These are phyloP conservation scores for Tetrahymena borealis DNA, from an alignment of 73 alveolate species.

Conservation along the genomic window DNA sequence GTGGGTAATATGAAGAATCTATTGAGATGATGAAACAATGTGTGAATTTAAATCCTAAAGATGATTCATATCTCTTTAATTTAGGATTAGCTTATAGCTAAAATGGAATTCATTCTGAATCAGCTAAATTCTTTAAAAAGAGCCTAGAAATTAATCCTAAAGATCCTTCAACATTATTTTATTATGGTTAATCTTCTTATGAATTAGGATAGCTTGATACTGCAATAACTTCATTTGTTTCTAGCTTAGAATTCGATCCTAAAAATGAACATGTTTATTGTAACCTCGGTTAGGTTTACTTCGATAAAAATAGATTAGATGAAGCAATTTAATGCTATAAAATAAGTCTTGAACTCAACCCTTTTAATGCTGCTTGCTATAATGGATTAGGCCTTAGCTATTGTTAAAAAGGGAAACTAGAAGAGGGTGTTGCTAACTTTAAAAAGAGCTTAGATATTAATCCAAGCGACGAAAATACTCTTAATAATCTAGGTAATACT, in stretches of 20 bases:
- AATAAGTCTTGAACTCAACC: background rate
- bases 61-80: background rate
- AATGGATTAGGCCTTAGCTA: background rate
- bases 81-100: background rate
- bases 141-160: background rate
- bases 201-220: background rate
- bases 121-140: background rate
- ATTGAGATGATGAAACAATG: background rate
- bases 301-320: background rate
- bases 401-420: background rate
- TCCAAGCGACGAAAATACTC: background rate
- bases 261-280: background rate
- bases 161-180: background rate
- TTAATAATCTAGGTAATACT: background rate
- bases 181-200: background rate
- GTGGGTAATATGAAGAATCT: background rate
- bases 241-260: background rate
- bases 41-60: background rate
- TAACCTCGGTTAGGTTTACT: background rate
- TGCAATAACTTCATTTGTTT: background rate
- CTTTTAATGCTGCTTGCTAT: background rate
- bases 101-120: background rate
- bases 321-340: background rate
- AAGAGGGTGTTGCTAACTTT: background rate
- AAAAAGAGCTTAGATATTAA: background rate